Percentiles rank a stretch among this genome's conserved stretches.
Conservation (phyloP, 306 rosid species). For the Gynostemma pentaphyllum region DNA sequence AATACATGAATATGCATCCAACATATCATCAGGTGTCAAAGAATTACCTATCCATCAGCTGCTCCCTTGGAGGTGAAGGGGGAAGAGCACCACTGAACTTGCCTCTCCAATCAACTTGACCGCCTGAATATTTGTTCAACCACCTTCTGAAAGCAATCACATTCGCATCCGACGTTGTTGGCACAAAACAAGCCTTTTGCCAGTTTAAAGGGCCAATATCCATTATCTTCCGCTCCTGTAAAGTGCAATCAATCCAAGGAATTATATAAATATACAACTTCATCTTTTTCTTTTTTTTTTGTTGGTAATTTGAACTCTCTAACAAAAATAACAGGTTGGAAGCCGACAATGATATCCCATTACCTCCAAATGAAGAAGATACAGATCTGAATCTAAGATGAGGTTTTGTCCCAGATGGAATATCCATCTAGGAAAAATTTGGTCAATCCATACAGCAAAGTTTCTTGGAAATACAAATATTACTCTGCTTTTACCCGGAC, state of each 20-base stretch:
- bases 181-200: constrained; percentile 84
- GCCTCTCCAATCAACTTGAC: constrained; percentile 86
- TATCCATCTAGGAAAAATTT: constrained; percentile 77
- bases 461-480: constrained; percentile 89
- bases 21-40: background rate
- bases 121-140: constrained; percentile 67
- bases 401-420: constrained; percentile 78
- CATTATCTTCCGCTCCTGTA: constrained; percentile 55
- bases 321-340: too few species aligned
- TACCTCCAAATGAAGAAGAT: constrained; percentile 93
- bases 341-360: constrained; percentile 4
- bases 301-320: background rate
- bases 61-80: constrained; percentile 69
- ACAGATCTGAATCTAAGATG: constrained; percentile 83
- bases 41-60: constrained; percentile 72
- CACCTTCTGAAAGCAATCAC: constrained; percentile 79
- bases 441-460: constrained; percentile 57
- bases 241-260: background rate
- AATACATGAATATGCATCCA: background rate
- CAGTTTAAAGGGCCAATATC: constrained; percentile 54
- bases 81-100: constrained; percentile 59
- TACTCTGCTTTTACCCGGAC: constrained; percentile 91
- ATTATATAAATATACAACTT: background rate
- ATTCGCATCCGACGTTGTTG: constrained; percentile 76
- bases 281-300: background rate